Evolutionary conservation across 2,329 filamentous ascomycete genomes (phyloP), one percentile per base, ranked within the genome.

Genomic region (Phaeosphaeria sp.): DNA sequence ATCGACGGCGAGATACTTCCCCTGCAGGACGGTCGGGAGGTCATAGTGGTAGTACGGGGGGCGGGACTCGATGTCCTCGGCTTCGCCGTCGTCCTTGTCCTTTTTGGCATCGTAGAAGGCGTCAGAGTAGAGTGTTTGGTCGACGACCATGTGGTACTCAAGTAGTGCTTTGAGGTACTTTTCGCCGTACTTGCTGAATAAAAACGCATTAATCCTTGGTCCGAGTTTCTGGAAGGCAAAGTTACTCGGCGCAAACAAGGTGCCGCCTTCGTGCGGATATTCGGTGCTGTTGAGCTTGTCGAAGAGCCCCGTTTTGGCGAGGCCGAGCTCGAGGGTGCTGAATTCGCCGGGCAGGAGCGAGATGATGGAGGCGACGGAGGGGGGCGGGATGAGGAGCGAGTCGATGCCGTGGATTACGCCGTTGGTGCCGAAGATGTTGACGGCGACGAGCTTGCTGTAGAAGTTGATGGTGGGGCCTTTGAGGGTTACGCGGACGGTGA

Each of bases 201-300:
- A 82, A 83, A 96, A 97, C 21, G 88, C 91, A 72, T 94, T 96
- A 68, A 89, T 86, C 54, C 76, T 82, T 1, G 86, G 84, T 0
- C 92, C 92, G 1, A 97, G 87, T 64, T 86, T 86, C 67, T 84
- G 73, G 80, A 94, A 97, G n/a, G 93, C 93, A 4, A 78, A 79
- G 82, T 97, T 97, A 46, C 85, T 87, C 0, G 93, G 93, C 0
- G 90, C 91, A 69, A 97, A 96, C 59, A 95, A 74, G 2, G 93
- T 97, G 40, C 87, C 87, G 36, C 92, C 92, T 2, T 81, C 76
- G 46, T 84, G 81, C 36, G 79, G 62, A 49, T 71, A 73, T 11
- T 74, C 80, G 53, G 78, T 83, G 64, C 83, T 80, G 65, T 85
- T 81, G 53, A 89, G 79, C 49, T 83, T 83, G 13, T 88, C 79